Evolutionary conservation across 495 filamentous ascomycete species (phyloP).

Genomic region (Penicillium atrosanguineum): DNA sequence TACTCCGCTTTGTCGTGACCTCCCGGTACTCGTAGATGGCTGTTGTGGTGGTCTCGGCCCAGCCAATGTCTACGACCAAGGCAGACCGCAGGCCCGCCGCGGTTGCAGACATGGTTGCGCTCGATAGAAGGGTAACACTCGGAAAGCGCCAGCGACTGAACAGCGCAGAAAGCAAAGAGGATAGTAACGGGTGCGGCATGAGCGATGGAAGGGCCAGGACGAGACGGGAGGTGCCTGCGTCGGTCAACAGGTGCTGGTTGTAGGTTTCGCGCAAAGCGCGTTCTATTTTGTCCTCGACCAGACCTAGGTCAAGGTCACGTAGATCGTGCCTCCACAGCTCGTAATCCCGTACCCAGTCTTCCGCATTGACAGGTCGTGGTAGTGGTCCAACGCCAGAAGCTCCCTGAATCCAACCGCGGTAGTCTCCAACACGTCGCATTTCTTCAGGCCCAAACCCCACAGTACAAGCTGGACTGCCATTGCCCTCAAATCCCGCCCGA

Average conservation of each 20-base stretch:
- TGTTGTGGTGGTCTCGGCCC: slow-evolving; percentile 81
- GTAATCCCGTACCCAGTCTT: slow-evolving; percentile 64
- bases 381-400: slow-evolving; percentile 16
- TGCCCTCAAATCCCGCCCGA: slow-evolving; percentile 81
- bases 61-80: slow-evolving; percentile 85
- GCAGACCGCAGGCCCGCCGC: slow-evolving; percentile 79
- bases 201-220: slow-evolving; percentile 74
- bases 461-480: slow-evolving; percentile 67
- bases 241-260: slow-evolving; percentile 73
- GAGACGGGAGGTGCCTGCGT: slow-evolving; percentile 71
- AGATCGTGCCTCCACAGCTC: slow-evolving; percentile 84
- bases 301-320: slow-evolving; percentile 65
- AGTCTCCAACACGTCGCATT: slow-evolving; percentile 79
- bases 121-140: slow-evolving; percentile 75
- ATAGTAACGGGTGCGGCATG: slow-evolving; percentile 76
- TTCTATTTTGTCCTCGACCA: slow-evolving; percentile 88
- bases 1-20: slow-evolving; percentile 61
- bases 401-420: slow-evolving; percentile 60
- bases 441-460: slow-evolving; percentile 70
- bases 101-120: slow-evolving; percentile 66
- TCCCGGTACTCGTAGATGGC: slow-evolving; percentile 87
- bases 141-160: slow-evolving; percentile 80
- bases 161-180: slow-evolving; percentile 66
- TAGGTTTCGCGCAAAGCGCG: slow-evolving; percentile 79
- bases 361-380: slow-evolving; percentile 42